phyloP scores from a whole-genome alignment of 208 protist species.

The Sergeia podlipaevii region DNA sequence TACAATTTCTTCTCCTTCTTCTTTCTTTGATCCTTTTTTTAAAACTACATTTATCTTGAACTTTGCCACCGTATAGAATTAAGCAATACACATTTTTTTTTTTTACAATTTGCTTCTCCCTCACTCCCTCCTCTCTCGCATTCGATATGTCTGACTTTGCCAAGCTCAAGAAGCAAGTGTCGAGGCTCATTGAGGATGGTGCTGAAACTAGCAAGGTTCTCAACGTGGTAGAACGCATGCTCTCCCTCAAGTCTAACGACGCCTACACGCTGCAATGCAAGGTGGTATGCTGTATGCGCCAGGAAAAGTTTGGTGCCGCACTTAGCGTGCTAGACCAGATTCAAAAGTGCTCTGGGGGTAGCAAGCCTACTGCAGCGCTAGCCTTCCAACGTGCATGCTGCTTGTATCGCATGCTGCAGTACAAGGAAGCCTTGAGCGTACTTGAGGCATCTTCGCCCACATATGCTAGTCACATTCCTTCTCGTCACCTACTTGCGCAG shows the following conservation, averaged over 20 bases:
- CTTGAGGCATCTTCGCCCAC: conserved; percentile 21
- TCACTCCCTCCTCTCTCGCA: background rate
- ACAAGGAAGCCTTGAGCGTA: conserved; percentile 44
- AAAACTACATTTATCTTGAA: conserved; percentile 1
- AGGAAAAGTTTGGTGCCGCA: conserved; percentile 60
- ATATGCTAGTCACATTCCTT: conserved; percentile 23
- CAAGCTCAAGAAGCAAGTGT: conserved; percentile 65
- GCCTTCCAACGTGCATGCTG: conserved; percentile 74
- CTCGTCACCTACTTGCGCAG: conserved; percentile 73
- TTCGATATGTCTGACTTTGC: conserved; percentile 50
- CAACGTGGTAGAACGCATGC: conserved; percentile 60
- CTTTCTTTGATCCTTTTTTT: conserved; percentile 12
- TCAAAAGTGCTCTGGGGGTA: background rate
- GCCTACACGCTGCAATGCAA: conserved; percentile 62
- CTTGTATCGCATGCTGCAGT: conserved; percentile 58
- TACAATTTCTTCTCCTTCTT: background rate
- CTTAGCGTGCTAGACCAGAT: conserved; percentile 54
- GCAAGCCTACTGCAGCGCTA: conserved; percentile 2
- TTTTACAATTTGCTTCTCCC: background rate
- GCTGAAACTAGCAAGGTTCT: conserved; percentile 42
- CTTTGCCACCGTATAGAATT: too few relatives aligned
- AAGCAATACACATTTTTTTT: conserved; percentile 20
- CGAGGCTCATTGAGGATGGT: conserved; percentile 36
- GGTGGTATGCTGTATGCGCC: conserved; percentile 54
- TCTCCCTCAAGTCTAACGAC: conserved; percentile 47